Percentiles rank a stretch among this genome's conserved stretches.
Conservation (phyloP, 306 rosid species). For the Ziziphus jujuba region DNA sequence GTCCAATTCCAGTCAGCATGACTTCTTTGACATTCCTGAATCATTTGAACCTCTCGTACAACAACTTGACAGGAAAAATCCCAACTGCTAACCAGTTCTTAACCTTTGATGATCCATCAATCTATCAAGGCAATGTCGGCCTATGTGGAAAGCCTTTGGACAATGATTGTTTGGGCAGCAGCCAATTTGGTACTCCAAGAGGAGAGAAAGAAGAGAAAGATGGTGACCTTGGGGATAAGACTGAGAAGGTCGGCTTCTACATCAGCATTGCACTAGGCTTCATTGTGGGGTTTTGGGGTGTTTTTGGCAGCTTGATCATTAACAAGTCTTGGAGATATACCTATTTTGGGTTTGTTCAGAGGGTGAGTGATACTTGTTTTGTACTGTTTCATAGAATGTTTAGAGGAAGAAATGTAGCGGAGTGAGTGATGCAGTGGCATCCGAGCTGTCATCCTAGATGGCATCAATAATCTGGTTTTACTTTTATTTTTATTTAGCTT, state of each 20-base stretch:
- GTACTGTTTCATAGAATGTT: background rate
- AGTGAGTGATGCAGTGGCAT: no score
- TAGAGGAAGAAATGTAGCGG: no score
- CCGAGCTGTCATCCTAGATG: no score
- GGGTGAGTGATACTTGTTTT: background rate
- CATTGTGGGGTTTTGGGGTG: slow-evolving; percentile 4
- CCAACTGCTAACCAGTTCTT: background rate
- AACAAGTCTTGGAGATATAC: background rate
- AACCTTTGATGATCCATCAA: background rate
- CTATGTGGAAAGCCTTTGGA: background rate
- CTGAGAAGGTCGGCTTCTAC: background rate
- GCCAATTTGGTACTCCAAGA: background rate
- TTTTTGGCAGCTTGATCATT: background rate
- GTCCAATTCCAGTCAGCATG: background rate
- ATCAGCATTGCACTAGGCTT: background rate
- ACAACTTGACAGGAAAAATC: background rate
- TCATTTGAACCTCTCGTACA: slow-evolving; percentile 4
- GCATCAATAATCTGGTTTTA: no score
- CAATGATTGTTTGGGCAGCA: background rate
- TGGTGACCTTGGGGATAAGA: background rate
- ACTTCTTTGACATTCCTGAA: background rate
- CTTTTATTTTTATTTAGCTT: no score
- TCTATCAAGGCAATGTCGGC: background rate
- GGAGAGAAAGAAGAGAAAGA: background rate
- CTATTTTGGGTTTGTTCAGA: no score